Conservation (phyloP, 1,284 basidiomycete genomes). For the Cutaneotrichosporon sp. region DNA sequence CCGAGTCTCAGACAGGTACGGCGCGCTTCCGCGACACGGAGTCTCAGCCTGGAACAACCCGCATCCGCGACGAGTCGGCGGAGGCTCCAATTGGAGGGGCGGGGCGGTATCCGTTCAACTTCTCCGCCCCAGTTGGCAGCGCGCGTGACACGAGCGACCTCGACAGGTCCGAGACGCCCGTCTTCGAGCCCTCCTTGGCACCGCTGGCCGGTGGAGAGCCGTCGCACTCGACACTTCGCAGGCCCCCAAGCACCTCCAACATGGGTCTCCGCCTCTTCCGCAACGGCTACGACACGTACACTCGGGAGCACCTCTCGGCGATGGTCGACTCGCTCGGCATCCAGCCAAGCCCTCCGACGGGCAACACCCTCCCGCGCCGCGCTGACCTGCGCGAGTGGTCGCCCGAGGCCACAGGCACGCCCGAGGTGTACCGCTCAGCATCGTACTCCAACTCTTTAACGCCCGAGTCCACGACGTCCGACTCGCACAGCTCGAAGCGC, state of each 20-base stretch:
- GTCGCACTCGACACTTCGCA: constrained; percentile 35
- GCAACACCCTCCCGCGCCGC: constrained; percentile 50
- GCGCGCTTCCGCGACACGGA: background rate
- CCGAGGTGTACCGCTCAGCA: constrained; percentile 6
- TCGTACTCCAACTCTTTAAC: constrained; percentile 11
- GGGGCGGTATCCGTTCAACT: constrained; percentile 68
- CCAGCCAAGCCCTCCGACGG: constrained; percentile 61
- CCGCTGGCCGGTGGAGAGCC: constrained; percentile 32
- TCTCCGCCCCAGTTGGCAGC: constrained; percentile 59
- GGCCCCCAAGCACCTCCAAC: constrained; percentile 58
- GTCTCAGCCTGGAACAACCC: background rate
- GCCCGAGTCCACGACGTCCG: constrained; percentile 24
- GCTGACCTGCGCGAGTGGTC: constrained; percentile 32
- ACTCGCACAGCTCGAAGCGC: constrained; percentile 39
- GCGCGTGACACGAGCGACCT: background rate
- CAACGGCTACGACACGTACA: constrained; percentile 86
- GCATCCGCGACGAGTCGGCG: background rate
- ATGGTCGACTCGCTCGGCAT: constrained; percentile 86
- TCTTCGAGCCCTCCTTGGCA: constrained; percentile 16
- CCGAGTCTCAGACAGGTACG: background rate
- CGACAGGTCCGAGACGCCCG: constrained; percentile 8
- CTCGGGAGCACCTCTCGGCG: constrained; percentile 84
- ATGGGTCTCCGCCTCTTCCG: constrained; percentile 81
- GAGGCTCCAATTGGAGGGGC: constrained; percentile 11
- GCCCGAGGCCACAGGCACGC: constrained; percentile 13